Conservation (phyloP, 768 basidiomycete genomes). For the Mycena latifolia region DNA sequence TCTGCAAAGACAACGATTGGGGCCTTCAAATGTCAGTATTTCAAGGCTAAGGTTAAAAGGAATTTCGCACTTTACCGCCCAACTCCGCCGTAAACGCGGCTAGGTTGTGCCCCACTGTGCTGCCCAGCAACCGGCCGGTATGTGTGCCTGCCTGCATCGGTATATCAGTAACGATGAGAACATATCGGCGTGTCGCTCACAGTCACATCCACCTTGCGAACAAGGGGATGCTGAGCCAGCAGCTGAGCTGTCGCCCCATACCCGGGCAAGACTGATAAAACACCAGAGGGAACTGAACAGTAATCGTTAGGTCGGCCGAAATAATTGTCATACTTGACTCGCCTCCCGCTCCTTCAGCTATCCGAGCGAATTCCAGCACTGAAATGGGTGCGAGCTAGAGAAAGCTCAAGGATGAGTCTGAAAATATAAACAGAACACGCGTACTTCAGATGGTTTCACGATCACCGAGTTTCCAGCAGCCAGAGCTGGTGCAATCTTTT, state of each 20-base stretch:
- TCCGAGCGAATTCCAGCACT: slow-evolving; percentile 79
- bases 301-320: slow-evolving; percentile 3
- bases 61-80: slow-evolving; percentile 77
- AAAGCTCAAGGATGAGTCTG: slow-evolving; percentile 11
- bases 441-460: slow-evolving; percentile 85
- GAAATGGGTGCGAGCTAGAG: slow-evolving; percentile 80
- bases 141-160: slow-evolving; percentile 75
- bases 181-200: slow-evolving; percentile 53
- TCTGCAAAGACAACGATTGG: slow-evolving; percentile 87
- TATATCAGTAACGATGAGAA: neutral
- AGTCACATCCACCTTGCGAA: slow-evolving; percentile 89
- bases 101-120: slow-evolving; percentile 79
- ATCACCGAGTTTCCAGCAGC: slow-evolving; percentile 89
- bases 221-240: slow-evolving; percentile 71
- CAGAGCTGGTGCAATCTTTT: slow-evolving; percentile 89
- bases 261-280: slow-evolving; percentile 83
- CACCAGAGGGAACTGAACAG: slow-evolving; percentile 76
- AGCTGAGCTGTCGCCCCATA: slow-evolving; percentile 74
- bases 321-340: slow-evolving; percentile 28
- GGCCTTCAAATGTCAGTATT: slow-evolving; percentile 59
- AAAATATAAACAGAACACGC: slow-evolving; percentile 5
- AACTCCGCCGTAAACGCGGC: slow-evolving; percentile 86
- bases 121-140: slow-evolving; percentile 81
- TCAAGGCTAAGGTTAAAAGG: neutral
- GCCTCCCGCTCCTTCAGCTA: slow-evolving; percentile 79